Base-by-base conservation (phyloP, 768 basidiomycete genomes). In the Mycena albidolilacea region DNA sequence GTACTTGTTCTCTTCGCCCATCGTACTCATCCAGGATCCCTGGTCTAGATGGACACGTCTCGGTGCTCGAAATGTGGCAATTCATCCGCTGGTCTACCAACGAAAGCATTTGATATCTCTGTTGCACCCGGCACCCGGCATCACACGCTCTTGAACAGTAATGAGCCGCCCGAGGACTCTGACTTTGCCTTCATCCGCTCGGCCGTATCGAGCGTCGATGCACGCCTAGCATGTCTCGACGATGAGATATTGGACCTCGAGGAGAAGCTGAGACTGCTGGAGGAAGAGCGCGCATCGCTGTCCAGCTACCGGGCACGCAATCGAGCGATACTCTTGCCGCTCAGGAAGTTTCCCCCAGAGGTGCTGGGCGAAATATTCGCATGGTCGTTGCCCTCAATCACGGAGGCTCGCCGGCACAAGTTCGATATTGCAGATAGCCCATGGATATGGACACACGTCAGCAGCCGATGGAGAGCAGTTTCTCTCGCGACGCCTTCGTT, bases 281-380 rank as follows among this genome's bases (percentile, higher is more conserved):
- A 62, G 17, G 39, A 38, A 7, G 46, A 69, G 21, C 60, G 37
- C 17, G 48, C 14, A n/a, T 38, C 46, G 8, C 21, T 62, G 39
- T 54, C 46, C 5, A 44, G 14, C n/a, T 41, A 30, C 17, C 43
- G n/a, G 12, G 1, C n/a, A 23, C 39, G 57, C 50, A 62, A 30
- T 19, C 23, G 15, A 1, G 17, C 12, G 8, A 63, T 69, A 7
- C 41, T 63, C 7, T 69, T 52, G 12, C 39, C 68, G 6, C 38
- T 69, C 6, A 10, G 68, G n/a, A 52, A 61, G 21, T 63, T 69
- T 10, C 68, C 68, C 15, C 41, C 68, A 12, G 67, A 69, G 52
- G 23, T 69, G 3, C 68, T 69, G 8, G 60, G 37, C 14, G 61
- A 63, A 35, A 69, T 69, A 43, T 69, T 69, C 37, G 48, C 58